These are phyloP conservation scores for Ustilago curta DNA, from an alignment of 1,284 basidiomycete genomes.

Conservation along the genomic window DNA sequence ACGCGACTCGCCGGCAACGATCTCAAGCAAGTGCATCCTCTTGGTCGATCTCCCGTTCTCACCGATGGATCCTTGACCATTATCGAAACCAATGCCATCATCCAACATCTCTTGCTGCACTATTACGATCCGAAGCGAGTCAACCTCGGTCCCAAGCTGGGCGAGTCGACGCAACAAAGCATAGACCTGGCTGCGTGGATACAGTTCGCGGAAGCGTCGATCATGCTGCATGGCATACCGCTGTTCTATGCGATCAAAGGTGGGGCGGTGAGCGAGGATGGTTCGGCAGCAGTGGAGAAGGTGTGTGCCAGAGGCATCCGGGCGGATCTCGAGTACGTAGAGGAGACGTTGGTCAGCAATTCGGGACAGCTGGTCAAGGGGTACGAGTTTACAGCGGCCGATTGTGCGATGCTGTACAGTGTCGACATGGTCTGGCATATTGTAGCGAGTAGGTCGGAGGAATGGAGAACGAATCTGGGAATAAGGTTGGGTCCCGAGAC, in stretches of 20 bases:
- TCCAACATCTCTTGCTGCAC: slow-evolving; percentile 32
- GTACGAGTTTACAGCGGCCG: slow-evolving; percentile 27
- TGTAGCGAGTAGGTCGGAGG: slow-evolving; percentile 1
- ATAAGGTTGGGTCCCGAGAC: slow-evolving; percentile 18
- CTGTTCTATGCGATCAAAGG: slow-evolving; percentile 35
- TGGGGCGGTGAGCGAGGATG: slow-evolving; percentile 24
- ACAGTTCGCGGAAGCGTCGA: slow-evolving; percentile 33
- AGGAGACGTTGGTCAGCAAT: slow-evolving; percentile 24
- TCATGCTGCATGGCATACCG: slow-evolving; percentile 37
- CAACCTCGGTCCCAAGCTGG: slow-evolving; percentile 20
- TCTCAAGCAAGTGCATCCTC: slow-evolving; percentile 37
- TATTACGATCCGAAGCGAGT: slow-evolving; percentile 29
- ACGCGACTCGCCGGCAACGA: slow-evolving; percentile 36
- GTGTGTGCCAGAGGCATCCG: slow-evolving; percentile 24
- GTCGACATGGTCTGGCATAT: slow-evolving; percentile 31
- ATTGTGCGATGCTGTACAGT: slow-evolving; percentile 46
- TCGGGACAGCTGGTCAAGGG: slow-evolving; percentile 24
- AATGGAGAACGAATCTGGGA: slow-evolving; percentile 30
- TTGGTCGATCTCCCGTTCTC: slow-evolving; percentile 44
- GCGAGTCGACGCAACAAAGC: slow-evolving; percentile 26
- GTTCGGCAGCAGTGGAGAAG: slow-evolving; percentile 14
- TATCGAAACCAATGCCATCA: slow-evolving; percentile 43
- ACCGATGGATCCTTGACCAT: slow-evolving; percentile 34
- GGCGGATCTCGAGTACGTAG: slow-evolving; percentile 34
- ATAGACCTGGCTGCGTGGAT: slow-evolving; percentile 36